Conservation (phyloP, 1,284 basidiomycete genomes). For the Marasmius oreades region DNA sequence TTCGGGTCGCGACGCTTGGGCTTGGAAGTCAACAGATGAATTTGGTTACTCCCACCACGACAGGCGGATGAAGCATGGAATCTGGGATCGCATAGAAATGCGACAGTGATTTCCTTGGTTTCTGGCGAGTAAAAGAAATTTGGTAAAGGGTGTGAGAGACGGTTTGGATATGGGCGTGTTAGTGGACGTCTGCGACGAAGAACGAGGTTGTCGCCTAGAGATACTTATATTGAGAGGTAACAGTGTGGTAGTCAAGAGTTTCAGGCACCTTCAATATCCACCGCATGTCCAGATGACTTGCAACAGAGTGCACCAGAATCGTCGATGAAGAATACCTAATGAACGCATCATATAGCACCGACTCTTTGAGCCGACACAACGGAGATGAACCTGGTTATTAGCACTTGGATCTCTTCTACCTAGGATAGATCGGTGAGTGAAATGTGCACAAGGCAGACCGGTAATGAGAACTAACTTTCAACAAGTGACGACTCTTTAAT, state of each 20-base stretch:
- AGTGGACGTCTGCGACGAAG: slow-evolving; percentile 72
- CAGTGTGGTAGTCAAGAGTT: not conserved
- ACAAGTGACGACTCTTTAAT: slow-evolving; percentile 72
- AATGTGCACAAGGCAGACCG: not conserved
- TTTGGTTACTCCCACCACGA: slow-evolving; percentile 53
- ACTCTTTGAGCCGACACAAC: not conserved
- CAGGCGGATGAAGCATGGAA: slow-evolving; percentile 40
- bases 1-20: slow-evolving; percentile 63
- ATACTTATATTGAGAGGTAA: not conserved
- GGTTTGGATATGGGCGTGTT: slow-evolving; percentile 70
- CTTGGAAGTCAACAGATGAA: slow-evolving; percentile 60
- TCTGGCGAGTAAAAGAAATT: slow-evolving; percentile 55
- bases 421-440: slow-evolving; percentile 24
- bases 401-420: slow-evolving; percentile 62
- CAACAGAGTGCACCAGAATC: slow-evolving; percentile 71
- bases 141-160: slow-evolving; percentile 71
- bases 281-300: slow-evolving; percentile 72
- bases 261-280: slow-evolving; percentile 66
- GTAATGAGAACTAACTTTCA: slow-evolving; percentile 47
- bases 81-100: slow-evolving; percentile 59
- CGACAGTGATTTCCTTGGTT: slow-evolving; percentile 56
- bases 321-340: slow-evolving; percentile 78
- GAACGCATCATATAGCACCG: slow-evolving; percentile 2
- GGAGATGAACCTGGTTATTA: slow-evolving; percentile 61
- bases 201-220: slow-evolving; percentile 55